A percentile compares a stretch with the other conserved stretches of the same genome.
Evolutionary conservation across 148 eudicot genomes (phyloP).

Genomic region (Persicaria tinctoria): DNA sequence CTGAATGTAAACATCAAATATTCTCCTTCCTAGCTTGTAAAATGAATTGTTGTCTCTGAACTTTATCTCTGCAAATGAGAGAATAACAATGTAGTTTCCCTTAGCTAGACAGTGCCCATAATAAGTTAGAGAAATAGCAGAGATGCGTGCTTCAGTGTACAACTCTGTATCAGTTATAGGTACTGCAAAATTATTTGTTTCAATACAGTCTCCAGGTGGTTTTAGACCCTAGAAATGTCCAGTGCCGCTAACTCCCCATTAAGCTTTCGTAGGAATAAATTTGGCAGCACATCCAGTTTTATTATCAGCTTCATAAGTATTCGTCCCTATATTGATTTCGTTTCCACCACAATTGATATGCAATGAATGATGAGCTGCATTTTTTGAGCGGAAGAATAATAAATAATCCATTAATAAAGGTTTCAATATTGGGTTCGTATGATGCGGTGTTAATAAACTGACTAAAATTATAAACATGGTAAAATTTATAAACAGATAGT

Average conservation of each 20-base stretch:
- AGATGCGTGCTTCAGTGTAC: conserved; percentile 44
- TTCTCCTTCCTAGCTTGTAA: conserved; percentile 52
- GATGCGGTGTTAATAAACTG: too few species aligned
- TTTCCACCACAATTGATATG: conserved; percentile 64
- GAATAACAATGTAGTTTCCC: conserved; percentile 56
- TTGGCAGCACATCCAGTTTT: conserved; percentile 29
- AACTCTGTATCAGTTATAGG: conserved; percentile 26
- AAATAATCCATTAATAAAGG: not conserved
- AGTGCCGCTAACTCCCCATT: conserved; percentile 61
- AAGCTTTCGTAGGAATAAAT: conserved; percentile 20
- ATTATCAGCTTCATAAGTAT: conserved; percentile 37
- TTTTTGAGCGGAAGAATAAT: not conserved
- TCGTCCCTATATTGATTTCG: conserved; percentile 23
- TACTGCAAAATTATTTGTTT: conserved; percentile 17
- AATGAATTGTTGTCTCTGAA: conserved; percentile 32
- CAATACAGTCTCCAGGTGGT: conserved; percentile 13
- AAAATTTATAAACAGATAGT: too few species aligned
- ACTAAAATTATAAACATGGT: too few species aligned
- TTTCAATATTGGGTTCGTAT: too few species aligned
- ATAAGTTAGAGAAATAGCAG: conserved; percentile 61
- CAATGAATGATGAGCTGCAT: conserved; percentile 36
- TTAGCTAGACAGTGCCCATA: conserved; percentile 58
- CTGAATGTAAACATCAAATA: conserved; percentile 69
- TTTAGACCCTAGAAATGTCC: conserved; percentile 32
- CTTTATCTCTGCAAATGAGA: conserved; percentile 51